phyloP scores from a whole-genome alignment of 106 monocot species.

The Apostasia ramifera region DNA sequence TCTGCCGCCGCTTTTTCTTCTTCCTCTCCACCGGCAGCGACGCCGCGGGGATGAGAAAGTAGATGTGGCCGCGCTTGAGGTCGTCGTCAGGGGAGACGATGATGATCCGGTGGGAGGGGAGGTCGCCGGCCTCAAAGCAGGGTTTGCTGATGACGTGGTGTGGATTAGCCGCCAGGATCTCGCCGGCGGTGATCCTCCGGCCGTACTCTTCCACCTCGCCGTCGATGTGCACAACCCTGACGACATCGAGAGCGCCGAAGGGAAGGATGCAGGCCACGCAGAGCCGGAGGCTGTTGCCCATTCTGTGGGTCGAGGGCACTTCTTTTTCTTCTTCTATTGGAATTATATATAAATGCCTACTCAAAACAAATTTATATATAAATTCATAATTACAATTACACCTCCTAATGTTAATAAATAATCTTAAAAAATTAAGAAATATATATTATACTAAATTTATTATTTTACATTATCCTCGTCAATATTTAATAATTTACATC shows the following conservation, averaged over 20 bases:
- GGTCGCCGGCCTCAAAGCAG: constrained; percentile 15
- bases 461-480: too few relatives aligned
- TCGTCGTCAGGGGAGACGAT: constrained; percentile 30
- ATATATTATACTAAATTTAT: too few relatives aligned
- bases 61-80: constrained; percentile 43
- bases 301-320: background rate
- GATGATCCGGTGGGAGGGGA: constrained; percentile 5
- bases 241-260: constrained; percentile 48
- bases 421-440: too few relatives aligned
- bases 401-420: too few relatives aligned
- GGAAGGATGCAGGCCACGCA: constrained; percentile 50
- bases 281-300: constrained; percentile 56
- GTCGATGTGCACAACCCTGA: constrained; percentile 41
- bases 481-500: too few relatives aligned
- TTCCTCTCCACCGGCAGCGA: constrained; percentile 7
- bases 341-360: too few relatives aligned
- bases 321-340: too few relatives aligned
- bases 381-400: too few relatives aligned
- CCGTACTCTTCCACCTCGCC: constrained; percentile 50
- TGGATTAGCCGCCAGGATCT: constrained; percentile 40
- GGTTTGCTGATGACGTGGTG: constrained; percentile 38
- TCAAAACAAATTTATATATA: too few relatives aligned
- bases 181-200: constrained; percentile 30
- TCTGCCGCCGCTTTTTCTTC: background rate
- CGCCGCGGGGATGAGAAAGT: constrained; percentile 35